phyloP scores from a whole-genome alignment of 169 alveolate genomes.

The Eimeria tenella region DNA sequence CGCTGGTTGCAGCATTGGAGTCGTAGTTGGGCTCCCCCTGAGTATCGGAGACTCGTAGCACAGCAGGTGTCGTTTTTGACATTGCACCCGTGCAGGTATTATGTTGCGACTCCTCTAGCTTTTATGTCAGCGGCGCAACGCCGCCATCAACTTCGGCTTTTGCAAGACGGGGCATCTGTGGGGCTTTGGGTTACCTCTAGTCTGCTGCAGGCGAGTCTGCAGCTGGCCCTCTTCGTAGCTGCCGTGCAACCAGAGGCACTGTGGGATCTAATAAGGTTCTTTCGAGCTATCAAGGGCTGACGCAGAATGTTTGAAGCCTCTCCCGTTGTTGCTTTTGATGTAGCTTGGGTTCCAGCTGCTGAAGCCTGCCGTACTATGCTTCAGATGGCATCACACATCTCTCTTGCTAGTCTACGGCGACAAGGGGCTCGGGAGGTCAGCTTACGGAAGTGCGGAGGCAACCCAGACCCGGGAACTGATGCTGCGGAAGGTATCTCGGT shows the following conservation, averaged over 20 bases:
- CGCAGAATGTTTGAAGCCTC: too few species aligned
- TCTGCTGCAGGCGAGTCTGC: slow-evolving; percentile 28
- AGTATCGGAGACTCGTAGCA: too few species aligned
- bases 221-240: background rate
- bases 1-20: too few species aligned
- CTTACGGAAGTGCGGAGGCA: background rate
- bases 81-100: slow-evolving; percentile 45
- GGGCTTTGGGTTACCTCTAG: background rate
- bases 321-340: background rate
- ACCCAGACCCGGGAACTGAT: background rate
- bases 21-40: too few species aligned
- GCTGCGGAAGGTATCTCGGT: background rate
- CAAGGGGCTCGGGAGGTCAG: background rate
- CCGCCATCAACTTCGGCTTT: background rate
- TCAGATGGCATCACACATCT: slow-evolving; percentile 36
- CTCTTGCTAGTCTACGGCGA: slow-evolving; percentile 30
- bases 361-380: background rate
- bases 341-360: slow-evolving; percentile 39
- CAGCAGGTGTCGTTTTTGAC: background rate
- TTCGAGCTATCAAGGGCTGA: background rate
- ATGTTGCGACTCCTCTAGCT: slow-evolving; percentile 54
- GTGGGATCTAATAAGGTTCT: background rate
- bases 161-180: slow-evolving; percentile 44
- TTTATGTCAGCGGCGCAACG: background rate
- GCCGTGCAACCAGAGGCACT: background rate